These are phyloP conservation scores for Fusarium poae DNA, from an alignment of 2,329 filamentous ascomycete species.

Conservation along the genomic window DNA sequence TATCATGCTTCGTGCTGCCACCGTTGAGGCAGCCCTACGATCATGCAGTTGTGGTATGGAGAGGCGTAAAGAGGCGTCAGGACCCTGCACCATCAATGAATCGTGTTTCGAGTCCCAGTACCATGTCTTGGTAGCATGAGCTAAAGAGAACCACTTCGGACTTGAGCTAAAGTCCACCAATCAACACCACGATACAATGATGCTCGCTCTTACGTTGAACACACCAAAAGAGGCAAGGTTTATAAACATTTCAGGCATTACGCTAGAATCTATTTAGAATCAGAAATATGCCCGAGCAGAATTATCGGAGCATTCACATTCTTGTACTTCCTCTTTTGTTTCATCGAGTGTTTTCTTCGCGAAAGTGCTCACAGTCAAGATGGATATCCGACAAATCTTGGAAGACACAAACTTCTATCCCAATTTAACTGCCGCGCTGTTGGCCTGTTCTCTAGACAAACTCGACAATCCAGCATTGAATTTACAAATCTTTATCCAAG, in stretches of 20 bases:
- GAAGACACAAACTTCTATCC: background rate
- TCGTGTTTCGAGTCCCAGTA: background rate
- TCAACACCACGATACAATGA: background rate
- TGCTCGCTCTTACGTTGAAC: too few species aligned
- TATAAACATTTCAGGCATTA: background rate
- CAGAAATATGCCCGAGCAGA: constrained; percentile 2
- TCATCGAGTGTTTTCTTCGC: too few species aligned
- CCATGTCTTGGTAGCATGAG: background rate
- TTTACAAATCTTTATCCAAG: background rate
- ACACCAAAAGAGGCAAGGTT: background rate
- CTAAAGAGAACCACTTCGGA: background rate
- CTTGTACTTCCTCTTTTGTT: background rate
- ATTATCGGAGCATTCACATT: background rate
- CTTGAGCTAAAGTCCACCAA: background rate
- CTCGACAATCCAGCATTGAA: background rate
- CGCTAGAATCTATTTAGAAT: background rate
- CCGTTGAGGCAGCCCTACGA: background rate
- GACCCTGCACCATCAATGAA: background rate
- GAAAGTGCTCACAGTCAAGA: too few species aligned
- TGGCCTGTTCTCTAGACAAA: background rate
- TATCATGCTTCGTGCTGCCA: background rate
- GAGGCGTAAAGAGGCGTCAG: background rate
- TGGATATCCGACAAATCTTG: background rate
- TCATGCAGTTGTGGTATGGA: background rate
- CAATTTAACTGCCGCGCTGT: background rate